These are phyloP conservation scores for Aegilops umbellulata DNA, from an alignment of 176 grass and related monocot genomes.

Conservation along the genomic window DNA sequence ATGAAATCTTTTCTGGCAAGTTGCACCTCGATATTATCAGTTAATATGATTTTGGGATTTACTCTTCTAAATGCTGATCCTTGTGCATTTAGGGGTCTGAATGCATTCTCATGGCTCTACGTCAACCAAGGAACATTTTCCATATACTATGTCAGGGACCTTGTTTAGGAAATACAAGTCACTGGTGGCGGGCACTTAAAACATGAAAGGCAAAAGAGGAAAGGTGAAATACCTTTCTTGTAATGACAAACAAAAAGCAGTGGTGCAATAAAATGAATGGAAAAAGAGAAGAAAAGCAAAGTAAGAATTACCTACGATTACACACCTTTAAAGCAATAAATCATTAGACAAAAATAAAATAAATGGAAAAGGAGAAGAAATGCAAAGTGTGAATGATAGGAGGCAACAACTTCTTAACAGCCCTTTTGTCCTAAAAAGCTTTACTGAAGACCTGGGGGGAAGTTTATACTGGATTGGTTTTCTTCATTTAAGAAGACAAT, in stretches of 20 bases:
- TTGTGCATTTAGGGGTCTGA: not conserved
- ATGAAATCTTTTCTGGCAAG: not conserved
- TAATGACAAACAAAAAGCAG: not conserved
- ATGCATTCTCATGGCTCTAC: not conserved
- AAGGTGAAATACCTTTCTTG: slow-evolving; percentile 27
- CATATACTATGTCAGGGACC: not conserved
- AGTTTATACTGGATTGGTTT: too few relatives aligned
- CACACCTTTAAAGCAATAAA: slow-evolving; percentile 21
- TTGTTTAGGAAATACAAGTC: slow-evolving; percentile 20
- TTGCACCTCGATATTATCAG: slow-evolving; percentile 14
- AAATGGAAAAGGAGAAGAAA: not conserved
- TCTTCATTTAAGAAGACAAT: too few relatives aligned
- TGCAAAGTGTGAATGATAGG: not conserved
- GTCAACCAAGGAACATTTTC: slow-evolving; percentile 9
- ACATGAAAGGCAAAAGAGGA: slow-evolving; percentile 28
- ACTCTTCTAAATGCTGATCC: not conserved
- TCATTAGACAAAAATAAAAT: slow-evolving; percentile 12
- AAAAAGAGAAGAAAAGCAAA: not conserved
- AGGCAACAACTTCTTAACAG: not conserved
- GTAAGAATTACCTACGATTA: not conserved
- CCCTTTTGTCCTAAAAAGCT: too few relatives aligned
- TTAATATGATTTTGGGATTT: slow-evolving; percentile 20
- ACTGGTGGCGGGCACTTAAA: not conserved
- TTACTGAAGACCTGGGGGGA: too few relatives aligned
- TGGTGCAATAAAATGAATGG: not conserved